Percentiles rank a stretch among this genome's conserved stretches.
phyloP scores from a whole-genome alignment of 805 yeast genomes.

The Candida succiphila region DNA sequence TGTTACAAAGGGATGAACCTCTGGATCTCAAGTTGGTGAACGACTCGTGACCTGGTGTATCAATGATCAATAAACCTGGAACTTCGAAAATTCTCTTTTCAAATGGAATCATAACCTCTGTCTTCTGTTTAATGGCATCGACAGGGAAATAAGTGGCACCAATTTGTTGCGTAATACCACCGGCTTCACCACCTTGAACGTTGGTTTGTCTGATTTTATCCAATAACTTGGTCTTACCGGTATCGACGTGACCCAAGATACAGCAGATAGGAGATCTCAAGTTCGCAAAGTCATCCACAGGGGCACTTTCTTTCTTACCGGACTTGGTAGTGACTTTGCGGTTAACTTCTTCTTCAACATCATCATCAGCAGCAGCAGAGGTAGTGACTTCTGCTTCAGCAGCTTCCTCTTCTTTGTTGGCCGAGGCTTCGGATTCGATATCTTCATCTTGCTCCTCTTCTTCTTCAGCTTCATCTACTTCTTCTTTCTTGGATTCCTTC shows the following conservation, averaged over 20 bases:
- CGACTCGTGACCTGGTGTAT: conserved; percentile 99
- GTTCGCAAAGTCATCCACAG: conserved; percentile 25
- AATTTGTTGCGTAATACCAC: conserved; percentile 99
- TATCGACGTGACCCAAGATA: conserved; percentile 98
- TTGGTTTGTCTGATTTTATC: conserved; percentile 98
- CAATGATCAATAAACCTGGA: conserved; percentile 94
- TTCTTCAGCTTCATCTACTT: conserved; percentile 17
- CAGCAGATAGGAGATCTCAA: conserved; percentile 98
- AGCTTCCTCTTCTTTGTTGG: conserved; percentile 16
- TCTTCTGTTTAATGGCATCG: conserved; percentile 83
- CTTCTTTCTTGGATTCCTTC: conserved; percentile 23
- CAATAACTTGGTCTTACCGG: conserved; percentile 95
- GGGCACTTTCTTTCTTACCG: no score
- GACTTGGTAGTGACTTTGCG: conserved; percentile 18
- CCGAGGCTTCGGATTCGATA: conserved; percentile 24
- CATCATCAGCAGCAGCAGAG: neutral
- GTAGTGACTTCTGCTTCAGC: conserved; percentile 25
- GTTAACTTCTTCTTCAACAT: conserved; percentile 11
- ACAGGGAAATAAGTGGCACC: conserved; percentile 99
- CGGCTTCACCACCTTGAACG: conserved; percentile 99
- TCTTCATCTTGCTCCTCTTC: conserved; percentile 18
- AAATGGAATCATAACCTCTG: conserved; percentile 80
- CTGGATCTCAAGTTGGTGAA: conserved; percentile 95
- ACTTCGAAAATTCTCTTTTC: conserved; percentile 85
- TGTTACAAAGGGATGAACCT: conserved; percentile 98